Evolutionary conservation across 1,284 basidiomycete genomes (phyloP).

Genomic region (Cryptococcus floricola): DNA sequence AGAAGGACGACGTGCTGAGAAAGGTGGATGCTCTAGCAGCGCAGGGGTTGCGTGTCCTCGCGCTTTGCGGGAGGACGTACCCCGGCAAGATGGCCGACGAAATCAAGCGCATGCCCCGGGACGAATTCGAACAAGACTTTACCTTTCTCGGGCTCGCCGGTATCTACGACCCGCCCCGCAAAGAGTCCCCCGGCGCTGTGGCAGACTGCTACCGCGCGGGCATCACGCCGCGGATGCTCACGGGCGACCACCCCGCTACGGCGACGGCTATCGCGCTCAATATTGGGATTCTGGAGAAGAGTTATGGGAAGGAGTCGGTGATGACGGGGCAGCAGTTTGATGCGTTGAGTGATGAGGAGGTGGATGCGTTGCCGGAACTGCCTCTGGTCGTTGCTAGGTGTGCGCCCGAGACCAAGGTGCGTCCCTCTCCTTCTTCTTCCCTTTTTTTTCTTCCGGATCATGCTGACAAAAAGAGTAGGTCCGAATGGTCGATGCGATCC

Average conservation of each 20-base stretch:
- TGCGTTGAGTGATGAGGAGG: constrained; percentile 58
- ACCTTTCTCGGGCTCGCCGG: constrained; percentile 62
- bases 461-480: constrained; percentile 31
- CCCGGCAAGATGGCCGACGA: constrained; percentile 41
- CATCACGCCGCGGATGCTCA: constrained; percentile 65
- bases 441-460: not conserved
- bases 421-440: not conserved
- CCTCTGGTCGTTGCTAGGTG: constrained; percentile 61
- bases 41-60: constrained; percentile 57
- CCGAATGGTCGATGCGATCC: constrained; percentile 59
- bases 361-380: constrained; percentile 56
- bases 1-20: constrained; percentile 50
- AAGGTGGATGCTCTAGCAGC: constrained; percentile 57
- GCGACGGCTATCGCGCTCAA: constrained; percentile 53
- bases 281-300: constrained; percentile 56
- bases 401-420: constrained; percentile 54
- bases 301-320: constrained; percentile 45
- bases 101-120: constrained; percentile 47
- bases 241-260: constrained; percentile 53
- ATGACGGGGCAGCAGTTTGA: constrained; percentile 63
- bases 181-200: constrained; percentile 62
- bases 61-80: constrained; percentile 50
- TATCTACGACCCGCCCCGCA: constrained; percentile 67
- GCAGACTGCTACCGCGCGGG: constrained; percentile 61
- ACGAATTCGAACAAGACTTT: constrained; percentile 59